Percentiles rank a stretch among this genome's conserved stretches.
Conservation (phyloP, 208 protist genomes). For the Hexamita inflata region DNA sequence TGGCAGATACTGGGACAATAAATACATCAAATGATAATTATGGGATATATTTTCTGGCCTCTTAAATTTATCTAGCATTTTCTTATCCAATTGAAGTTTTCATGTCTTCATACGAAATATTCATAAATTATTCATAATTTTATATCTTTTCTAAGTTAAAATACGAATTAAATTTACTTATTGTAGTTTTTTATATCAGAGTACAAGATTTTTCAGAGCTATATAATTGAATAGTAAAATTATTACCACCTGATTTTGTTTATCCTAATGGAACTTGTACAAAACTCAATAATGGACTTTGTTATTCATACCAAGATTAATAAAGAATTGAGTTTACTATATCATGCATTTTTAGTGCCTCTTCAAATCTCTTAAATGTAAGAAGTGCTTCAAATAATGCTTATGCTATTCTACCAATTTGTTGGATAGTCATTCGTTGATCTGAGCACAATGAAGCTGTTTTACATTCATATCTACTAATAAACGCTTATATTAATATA, state of each 20-base stretch:
- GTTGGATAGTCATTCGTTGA: background rate
- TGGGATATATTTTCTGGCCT: constrained; percentile 67
- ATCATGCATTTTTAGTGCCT: constrained; percentile 20
- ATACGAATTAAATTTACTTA: no score
- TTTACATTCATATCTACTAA: background rate
- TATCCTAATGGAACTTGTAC: background rate
- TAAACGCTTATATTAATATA: background rate
- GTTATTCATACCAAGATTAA: background rate
- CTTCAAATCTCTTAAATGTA: background rate
- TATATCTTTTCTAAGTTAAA: no score
- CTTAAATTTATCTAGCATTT: constrained; percentile 48
- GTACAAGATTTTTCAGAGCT: no score
- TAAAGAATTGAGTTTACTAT: background rate
- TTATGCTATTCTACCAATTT: background rate
- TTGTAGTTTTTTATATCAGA: no score
- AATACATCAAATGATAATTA: constrained; percentile 60
- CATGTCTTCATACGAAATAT: background rate
- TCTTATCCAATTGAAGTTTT: background rate
- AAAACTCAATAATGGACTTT: background rate
- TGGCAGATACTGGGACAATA: constrained; percentile 86
- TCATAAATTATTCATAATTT: no score
- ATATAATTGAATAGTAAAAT: no score
- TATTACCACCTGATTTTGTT: background rate
- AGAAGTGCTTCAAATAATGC: background rate
- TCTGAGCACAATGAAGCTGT: background rate